Evolutionary conservation across 805 yeast genomes (phyloP), one percentile per base, ranked within the genome.

Genomic region (Debaryomyces maramus): DNA sequence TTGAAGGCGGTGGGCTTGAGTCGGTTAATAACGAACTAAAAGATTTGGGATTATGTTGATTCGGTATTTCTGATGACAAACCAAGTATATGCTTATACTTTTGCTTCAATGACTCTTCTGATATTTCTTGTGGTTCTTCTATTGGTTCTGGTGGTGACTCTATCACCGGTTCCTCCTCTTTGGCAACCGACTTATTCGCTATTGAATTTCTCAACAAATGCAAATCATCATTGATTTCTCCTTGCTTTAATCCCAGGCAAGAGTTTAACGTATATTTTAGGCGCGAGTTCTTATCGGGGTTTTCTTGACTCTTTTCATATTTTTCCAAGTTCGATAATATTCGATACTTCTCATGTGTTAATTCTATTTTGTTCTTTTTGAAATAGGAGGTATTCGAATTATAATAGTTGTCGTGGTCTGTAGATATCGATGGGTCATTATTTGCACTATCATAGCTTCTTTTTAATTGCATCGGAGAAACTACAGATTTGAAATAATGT

Each of bases 341-440:
- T 7, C 32, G 28, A 24, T 36, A 43, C 34, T 59, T 64, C 28
- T 59, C 55, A 39, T 57, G 55, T 9, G 72, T 59, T 21, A 62
- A 40, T 41, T 67, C 71, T 6, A 65, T 44, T 32, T 52, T 53
- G 45, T 66, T 64, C 35, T 57, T 61, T 26, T 53, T 56, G 32
- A 46, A 24, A 37, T 55, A 56, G n/a, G 34, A 39, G 36, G 60
- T 59, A 32, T 50, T 53, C 21, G 50, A 43, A 17, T 51, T 54
- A 37, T 53, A 51, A 38, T 40, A 47, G 24, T 52, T 43, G 36
- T 53, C 58, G 36, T 56, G 44, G 20, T 41, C 31, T 14, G 31
- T 15, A 22, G 18, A 11, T 23, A 26, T 18, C 5, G 16, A 5
- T 3, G 27, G 20, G 10, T 42, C 47, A 5, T 39, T 43, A n/a